Percentiles rank a stretch among this genome's conserved stretches.
phyloP scores from a whole-genome alignment of 75 land plant species.

The Azolla pinnata region DNA sequence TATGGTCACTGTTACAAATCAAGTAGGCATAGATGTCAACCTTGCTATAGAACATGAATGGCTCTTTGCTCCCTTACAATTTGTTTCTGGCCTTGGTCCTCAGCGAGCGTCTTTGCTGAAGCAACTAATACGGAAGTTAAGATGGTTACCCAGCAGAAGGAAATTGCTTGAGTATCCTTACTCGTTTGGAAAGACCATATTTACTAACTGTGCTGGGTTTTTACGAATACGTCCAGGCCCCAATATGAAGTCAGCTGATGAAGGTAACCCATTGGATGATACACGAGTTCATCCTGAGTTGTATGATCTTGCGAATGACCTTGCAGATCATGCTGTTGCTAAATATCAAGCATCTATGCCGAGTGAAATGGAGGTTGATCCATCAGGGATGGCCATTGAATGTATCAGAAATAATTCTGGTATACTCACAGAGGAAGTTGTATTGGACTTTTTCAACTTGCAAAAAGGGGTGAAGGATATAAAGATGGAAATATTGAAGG shows the following conservation, averaged over 20 bases:
- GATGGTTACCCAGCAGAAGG: slow-evolving; percentile 54
- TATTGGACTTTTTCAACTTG: slow-evolving; percentile 43
- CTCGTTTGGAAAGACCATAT: slow-evolving; percentile 56
- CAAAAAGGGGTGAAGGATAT: slow-evolving; percentile 11
- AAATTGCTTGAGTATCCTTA: slow-evolving; percentile 40
- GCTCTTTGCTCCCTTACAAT: slow-evolving; percentile 87
- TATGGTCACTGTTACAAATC: slow-evolving; percentile 87
- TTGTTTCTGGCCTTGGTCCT: slow-evolving; percentile 89
- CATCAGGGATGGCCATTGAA: slow-evolving; percentile 70
- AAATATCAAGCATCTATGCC: slow-evolving; percentile 34
- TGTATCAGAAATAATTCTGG: slow-evolving; percentile 65
- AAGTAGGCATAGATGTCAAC: slow-evolving; percentile 83
- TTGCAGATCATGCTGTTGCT: slow-evolving; percentile 69
- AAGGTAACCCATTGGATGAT: slow-evolving; percentile 75
- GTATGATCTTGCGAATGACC: slow-evolving; percentile 62
- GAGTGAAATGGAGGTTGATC: slow-evolving; percentile 70
- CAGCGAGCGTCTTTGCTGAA: slow-evolving; percentile 75
- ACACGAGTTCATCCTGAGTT: slow-evolving; percentile 96
- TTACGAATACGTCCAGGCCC: slow-evolving; percentile 76
- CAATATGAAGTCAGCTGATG: slow-evolving; percentile 46
- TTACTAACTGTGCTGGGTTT: slow-evolving; percentile 78
- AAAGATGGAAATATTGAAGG: slow-evolving; percentile 51
- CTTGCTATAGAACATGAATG: slow-evolving; percentile 89
- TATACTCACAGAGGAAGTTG: slow-evolving; percentile 35
- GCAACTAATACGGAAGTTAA: slow-evolving; percentile 54